phyloP scores from a whole-genome alignment of 2,329 filamentous ascomycete species.

The Diaporthe sp. region DNA sequence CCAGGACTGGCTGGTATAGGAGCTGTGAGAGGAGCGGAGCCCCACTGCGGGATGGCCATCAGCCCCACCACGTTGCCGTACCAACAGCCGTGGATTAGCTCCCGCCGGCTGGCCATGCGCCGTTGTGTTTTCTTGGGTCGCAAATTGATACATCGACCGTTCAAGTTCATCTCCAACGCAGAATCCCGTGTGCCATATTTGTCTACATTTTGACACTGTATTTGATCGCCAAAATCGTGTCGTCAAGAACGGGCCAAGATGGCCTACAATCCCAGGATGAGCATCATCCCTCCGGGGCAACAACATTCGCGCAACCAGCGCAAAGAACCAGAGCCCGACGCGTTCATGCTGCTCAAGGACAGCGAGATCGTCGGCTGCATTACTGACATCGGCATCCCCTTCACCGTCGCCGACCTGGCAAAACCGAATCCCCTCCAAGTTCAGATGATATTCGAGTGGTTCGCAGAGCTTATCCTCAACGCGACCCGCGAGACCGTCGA shows the following conservation, averaged over 20 bases:
- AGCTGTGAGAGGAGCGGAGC: background rate
- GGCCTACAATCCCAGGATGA: constrained; percentile 72
- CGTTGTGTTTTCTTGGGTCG: constrained; percentile 25
- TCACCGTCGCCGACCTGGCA: constrained; percentile 86
- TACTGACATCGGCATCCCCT: constrained; percentile 93
- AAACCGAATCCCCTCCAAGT: constrained; percentile 96
- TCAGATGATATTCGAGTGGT: constrained; percentile 98
- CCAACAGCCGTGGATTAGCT: constrained; percentile 12
- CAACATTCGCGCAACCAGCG: constrained; percentile 63
- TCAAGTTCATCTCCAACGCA: background rate
- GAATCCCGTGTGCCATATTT: background rate
- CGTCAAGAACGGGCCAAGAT: constrained; percentile 51
- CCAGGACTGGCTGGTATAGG: background rate
- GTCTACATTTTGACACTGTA: background rate
- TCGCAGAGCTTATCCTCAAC: constrained; percentile 94
- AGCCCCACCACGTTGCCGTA: constrained; percentile 29
- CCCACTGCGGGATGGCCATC: background rate
- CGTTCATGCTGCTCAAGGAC: constrained; percentile 72
- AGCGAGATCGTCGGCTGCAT: constrained; percentile 96
- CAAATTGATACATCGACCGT: background rate
- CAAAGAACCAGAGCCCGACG: constrained; percentile 71
- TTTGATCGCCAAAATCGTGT: background rate
- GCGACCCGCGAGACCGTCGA: constrained; percentile 93
- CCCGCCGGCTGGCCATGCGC: background rate
- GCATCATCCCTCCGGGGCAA: constrained; percentile 68